Evolutionary conservation across 1,284 basidiomycete species (phyloP).

Genomic region (Takashimella tepidaria): DNA sequence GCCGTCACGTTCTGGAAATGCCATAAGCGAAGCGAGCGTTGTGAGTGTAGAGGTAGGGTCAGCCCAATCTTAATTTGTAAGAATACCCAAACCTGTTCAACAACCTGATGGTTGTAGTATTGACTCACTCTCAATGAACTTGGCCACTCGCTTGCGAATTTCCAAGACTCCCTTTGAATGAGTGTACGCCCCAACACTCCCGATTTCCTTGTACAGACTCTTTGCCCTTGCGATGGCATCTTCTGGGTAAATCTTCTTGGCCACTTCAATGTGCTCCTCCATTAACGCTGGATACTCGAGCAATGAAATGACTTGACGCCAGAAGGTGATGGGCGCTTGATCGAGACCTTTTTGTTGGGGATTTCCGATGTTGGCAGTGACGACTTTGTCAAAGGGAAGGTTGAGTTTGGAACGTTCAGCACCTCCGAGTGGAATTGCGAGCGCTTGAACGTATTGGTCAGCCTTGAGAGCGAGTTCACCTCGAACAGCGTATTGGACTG

Average conservation of each 20-base stretch:
- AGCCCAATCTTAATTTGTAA: too few species aligned
- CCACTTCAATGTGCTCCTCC: slow-evolving; percentile 59
- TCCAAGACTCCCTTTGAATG: slow-evolving; percentile 89
- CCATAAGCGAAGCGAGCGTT: not conserved
- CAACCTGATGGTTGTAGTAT: too few species aligned
- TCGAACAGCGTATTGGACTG: slow-evolving; percentile 94
- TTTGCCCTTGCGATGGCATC: slow-evolving; percentile 82
- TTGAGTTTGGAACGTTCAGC: slow-evolving; percentile 41
- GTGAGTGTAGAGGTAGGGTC: too few species aligned
- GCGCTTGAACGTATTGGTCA: slow-evolving; percentile 68
- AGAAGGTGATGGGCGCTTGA: slow-evolving; percentile 89
- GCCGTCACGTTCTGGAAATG: slow-evolving; percentile 70
- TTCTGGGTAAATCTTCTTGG: slow-evolving; percentile 66
- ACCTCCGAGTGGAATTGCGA: slow-evolving; percentile 53
- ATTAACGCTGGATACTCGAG: slow-evolving; percentile 88
- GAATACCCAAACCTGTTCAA: too few species aligned
- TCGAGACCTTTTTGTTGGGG: slow-evolving; percentile 93
- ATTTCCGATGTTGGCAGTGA: slow-evolving; percentile 96
- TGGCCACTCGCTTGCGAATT: slow-evolving; percentile 82
- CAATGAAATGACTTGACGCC: slow-evolving; percentile 69
- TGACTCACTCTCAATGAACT: slow-evolving; percentile 79
- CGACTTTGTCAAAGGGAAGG: slow-evolving; percentile 82
- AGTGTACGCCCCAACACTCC: slow-evolving; percentile 91
- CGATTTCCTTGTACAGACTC: slow-evolving; percentile 77
- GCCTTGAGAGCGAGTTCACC: slow-evolving; percentile 94